These are phyloP conservation scores for Marasmius sp. DNA, from an alignment of 1,284 basidiomycete species.

Conservation along the genomic window DNA sequence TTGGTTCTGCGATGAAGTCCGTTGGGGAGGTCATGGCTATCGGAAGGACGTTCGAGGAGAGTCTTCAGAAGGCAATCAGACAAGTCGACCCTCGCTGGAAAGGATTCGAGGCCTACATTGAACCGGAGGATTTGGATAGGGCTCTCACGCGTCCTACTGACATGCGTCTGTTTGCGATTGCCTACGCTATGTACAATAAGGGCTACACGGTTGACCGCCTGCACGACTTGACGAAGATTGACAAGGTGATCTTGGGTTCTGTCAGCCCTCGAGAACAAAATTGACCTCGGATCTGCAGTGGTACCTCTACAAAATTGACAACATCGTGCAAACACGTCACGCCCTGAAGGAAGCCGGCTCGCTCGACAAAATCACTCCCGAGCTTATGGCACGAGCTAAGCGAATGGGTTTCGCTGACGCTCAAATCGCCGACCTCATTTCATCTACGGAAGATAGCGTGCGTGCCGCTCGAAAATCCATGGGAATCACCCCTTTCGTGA, in stretches of 20 bases:
- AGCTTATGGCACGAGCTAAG: conserved; percentile 84
- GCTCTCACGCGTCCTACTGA: conserved; percentile 82
- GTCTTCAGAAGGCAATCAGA: conserved; percentile 97
- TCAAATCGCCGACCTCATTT: conserved; percentile 84
- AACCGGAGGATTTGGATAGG: conserved; percentile 82
- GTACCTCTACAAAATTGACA: conserved; percentile 99
- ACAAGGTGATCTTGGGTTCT: conserved; percentile 61
- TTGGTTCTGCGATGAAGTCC: conserved; percentile 98
- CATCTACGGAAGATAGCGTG: conserved; percentile 73
- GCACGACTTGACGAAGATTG: conserved; percentile 96
- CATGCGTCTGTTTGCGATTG: conserved; percentile 94
- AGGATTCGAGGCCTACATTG: conserved; percentile 79
- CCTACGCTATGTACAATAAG: conserved; percentile 95
- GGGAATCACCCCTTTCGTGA: conserved; percentile 94
- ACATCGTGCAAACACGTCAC: conserved; percentile 87
- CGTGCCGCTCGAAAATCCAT: conserved; percentile 86
- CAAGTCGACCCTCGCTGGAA: conserved; percentile 93
- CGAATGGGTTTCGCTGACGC: conserved; percentile 92
- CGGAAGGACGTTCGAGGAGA: conserved; percentile 98
- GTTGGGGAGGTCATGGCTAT: conserved; percentile 99
- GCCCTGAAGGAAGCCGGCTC: conserved; percentile 69
- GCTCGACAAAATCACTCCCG: conserved; percentile 61
- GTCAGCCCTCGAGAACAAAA: not conserved
- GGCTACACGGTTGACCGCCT: conserved; percentile 88
- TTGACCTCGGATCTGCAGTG: conserved; percentile 50